Conservation (phyloP, 1,284 basidiomycete species). For the Boletus nobilissimus region DNA sequence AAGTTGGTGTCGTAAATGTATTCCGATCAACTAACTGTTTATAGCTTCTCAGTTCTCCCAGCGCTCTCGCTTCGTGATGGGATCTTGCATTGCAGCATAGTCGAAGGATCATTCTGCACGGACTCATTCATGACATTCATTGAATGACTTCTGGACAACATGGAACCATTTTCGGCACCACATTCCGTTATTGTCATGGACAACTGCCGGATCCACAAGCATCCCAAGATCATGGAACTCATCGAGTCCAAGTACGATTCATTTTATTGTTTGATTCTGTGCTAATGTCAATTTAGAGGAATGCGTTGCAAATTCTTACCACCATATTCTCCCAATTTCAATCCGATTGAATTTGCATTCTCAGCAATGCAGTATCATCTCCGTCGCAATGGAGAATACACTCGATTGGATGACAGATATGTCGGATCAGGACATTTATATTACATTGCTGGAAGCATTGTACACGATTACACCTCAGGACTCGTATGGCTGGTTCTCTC, state of each 20-base stretch:
- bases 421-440: neutral
- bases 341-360: constrained; percentile 3
- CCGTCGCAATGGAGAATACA: neutral
- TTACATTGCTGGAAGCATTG: neutral
- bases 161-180: constrained; percentile 38
- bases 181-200: constrained; percentile 28
- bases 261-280: neutral
- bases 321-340: constrained; percentile 4
- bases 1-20: neutral
- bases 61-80: constrained; percentile 3
- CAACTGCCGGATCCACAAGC: constrained; percentile 19
- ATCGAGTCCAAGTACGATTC: constrained; percentile 10
- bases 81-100: constrained; percentile 12
- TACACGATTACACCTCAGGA: neutral
- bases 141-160: constrained; percentile 30
- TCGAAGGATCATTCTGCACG: constrained; percentile 20
- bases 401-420: neutral
- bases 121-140: neutral
- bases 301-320: constrained; percentile 1
- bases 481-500: neutral
- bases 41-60: constrained; percentile 23
- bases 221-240: constrained; percentile 2
- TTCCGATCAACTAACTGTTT: neutral
- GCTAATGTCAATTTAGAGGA: neutral
- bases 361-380: neutral